phyloP scores from a whole-genome alignment of 2,329 filamentous ascomycete species.

The Fusarium circinatum region DNA sequence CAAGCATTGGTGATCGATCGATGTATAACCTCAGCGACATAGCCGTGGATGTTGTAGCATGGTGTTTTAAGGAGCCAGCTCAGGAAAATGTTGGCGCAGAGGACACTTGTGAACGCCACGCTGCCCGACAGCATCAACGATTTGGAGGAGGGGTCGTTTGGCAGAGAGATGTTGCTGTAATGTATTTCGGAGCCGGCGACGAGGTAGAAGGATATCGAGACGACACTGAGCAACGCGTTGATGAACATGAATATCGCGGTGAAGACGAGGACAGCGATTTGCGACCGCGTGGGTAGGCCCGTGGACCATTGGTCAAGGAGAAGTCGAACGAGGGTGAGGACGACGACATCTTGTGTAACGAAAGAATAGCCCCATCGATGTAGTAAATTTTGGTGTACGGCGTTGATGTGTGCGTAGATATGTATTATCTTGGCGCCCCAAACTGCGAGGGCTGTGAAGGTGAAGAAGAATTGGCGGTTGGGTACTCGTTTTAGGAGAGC shows the following conservation, averaged over 20 bases:
- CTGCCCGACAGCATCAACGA: conserved; percentile 47
- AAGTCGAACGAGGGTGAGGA: conserved; percentile 47
- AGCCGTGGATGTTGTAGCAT: conserved; percentile 29
- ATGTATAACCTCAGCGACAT: conserved; percentile 42
- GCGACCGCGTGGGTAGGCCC: conserved; percentile 5
- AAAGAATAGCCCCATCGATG: conserved; percentile 45
- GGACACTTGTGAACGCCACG: conserved; percentile 39
- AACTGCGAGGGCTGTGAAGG: conserved; percentile 46
- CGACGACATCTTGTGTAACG: conserved; percentile 47
- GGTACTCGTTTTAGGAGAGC: conserved; percentile 36
- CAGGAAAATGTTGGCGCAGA: conserved; percentile 23
- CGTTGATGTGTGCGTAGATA: conserved; percentile 45
- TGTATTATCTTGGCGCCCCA: conserved; percentile 48
- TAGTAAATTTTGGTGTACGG: conserved; percentile 33
- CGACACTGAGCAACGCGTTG: conserved; percentile 18
- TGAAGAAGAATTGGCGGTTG: conserved; percentile 47
- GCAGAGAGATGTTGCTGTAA: conserved; percentile 48
- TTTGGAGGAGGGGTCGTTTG: conserved; percentile 46
- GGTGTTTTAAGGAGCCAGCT: conserved; percentile 43
- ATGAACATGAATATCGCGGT: conserved; percentile 24
- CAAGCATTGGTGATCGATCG: conserved; percentile 35
- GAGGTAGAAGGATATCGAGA: conserved; percentile 46
- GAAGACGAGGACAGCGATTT: conserved; percentile 13
- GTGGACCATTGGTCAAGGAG: conserved; percentile 45
- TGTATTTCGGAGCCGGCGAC: conserved; percentile 49